phyloP scores from a whole-genome alignment of 129 eudicot species.

The Mikania micrantha region DNA sequence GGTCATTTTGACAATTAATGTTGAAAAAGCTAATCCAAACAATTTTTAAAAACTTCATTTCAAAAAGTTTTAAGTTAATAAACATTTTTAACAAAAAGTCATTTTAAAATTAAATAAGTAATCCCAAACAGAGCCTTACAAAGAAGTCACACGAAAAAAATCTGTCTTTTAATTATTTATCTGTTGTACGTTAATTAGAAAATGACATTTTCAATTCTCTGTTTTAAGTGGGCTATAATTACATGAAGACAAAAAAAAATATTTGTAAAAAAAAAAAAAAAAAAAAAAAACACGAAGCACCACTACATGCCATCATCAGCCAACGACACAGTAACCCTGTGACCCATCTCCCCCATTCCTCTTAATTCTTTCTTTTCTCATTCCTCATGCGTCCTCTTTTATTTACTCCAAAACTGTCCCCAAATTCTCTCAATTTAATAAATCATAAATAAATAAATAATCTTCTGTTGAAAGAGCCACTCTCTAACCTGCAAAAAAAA shows the following conservation, averaged over 20 bases:
- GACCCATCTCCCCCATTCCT: conserved; percentile 34
- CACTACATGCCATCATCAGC: background rate
- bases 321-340: conserved; percentile 27
- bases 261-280: too few species aligned
- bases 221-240: background rate
- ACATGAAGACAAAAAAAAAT: too few species aligned
- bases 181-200: background rate
- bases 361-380: conserved; percentile 18
- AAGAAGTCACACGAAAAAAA: too few species aligned
- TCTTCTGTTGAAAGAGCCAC: background rate
- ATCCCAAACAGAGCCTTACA: too few species aligned
- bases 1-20: too few species aligned
- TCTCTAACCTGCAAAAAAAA: conserved; percentile 27
- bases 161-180: too few species aligned
- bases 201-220: background rate
- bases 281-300: too few species aligned
- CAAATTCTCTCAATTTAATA: background rate
- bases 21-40: too few species aligned
- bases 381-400: conserved; percentile 21
- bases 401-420: background rate
- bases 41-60: too few species aligned
- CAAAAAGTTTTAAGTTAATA: too few species aligned
- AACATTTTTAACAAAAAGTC: too few species aligned
- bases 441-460: background rate
- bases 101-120: too few species aligned